phyloP scores from a whole-genome alignment of 1,139 yeast genomes.

The Nakaseomyces bracarensis region DNA sequence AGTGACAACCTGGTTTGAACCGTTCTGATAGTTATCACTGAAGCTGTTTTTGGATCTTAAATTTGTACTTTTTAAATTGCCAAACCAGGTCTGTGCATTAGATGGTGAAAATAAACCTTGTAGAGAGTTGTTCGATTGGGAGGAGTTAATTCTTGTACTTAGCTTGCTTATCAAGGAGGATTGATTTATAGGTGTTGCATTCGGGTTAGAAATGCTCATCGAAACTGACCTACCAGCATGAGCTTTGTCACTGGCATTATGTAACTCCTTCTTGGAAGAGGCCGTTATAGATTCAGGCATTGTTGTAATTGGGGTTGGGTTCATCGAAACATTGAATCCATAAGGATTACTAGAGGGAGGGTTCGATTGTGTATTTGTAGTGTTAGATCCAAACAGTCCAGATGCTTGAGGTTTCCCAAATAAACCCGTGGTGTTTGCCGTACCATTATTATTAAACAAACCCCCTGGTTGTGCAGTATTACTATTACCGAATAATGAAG shows the following conservation, averaged over 20 bases:
- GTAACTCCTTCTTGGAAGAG: background rate
- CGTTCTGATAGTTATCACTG: background rate
- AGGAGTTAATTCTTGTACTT: slow-evolving; percentile 29
- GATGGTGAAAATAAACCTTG: slow-evolving; percentile 35
- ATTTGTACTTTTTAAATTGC: slow-evolving; percentile 6
- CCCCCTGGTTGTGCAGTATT: slow-evolving; percentile 18
- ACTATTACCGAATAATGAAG: slow-evolving; percentile 10
- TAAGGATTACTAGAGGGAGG: too few species aligned
- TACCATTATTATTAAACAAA: slow-evolving; percentile 18
- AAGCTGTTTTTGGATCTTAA: slow-evolving; percentile 8
- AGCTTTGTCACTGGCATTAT: background rate
- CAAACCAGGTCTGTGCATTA: slow-evolving; percentile 19
- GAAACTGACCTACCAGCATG: background rate
- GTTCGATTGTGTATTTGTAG: too few species aligned
- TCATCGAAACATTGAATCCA: slow-evolving; percentile 25
- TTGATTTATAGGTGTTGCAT: slow-evolving; percentile 14
- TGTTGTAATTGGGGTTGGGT: slow-evolving; percentile 24
- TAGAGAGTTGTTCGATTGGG: slow-evolving; percentile 25
- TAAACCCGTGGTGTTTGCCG: slow-evolving; percentile 9
- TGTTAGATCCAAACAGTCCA: slow-evolving; percentile 15
- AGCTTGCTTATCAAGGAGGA: slow-evolving; percentile 31
- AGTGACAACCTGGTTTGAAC: slow-evolving; percentile 7
- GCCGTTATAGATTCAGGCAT: slow-evolving; percentile 35
- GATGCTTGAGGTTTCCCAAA: slow-evolving; percentile 10
- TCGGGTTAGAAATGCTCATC: slow-evolving; percentile 10